Evolutionary conservation across 345 rosid species (phyloP).

Genomic region (Durio zibethinus): DNA sequence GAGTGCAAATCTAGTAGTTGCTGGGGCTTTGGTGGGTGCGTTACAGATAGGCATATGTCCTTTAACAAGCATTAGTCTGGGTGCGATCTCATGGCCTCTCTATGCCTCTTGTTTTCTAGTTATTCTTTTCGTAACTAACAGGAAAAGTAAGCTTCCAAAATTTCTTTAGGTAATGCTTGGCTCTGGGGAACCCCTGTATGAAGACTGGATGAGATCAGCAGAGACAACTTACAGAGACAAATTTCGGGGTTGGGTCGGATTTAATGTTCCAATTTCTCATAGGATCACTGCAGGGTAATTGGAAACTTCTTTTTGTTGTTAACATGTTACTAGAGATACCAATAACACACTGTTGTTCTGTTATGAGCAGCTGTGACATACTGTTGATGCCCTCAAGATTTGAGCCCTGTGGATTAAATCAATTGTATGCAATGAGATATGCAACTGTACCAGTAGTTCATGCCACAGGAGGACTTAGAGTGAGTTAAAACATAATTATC

Average conservation of each 20-base stretch:
- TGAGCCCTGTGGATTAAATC: constrained; percentile 95
- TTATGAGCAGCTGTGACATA: constrained; percentile 80
- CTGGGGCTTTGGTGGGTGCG: neutral
- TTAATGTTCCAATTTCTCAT: constrained; percentile 87
- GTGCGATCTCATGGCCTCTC: neutral
- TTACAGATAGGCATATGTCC: neutral
- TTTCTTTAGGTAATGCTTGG: constrained; percentile 87
- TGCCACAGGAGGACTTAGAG: constrained; percentile 90
- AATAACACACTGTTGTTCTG: constrained; percentile 13
- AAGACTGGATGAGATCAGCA: constrained; percentile 82
- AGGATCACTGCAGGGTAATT: constrained; percentile 91
- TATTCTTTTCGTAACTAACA: neutral
- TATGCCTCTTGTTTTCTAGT: neutral
- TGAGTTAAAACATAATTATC: constrained; percentile 34
- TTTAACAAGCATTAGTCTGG: neutral
- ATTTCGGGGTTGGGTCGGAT: constrained; percentile 97
- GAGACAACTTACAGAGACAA: constrained; percentile 66
- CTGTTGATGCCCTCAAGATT: constrained; percentile 97
- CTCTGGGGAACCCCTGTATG: constrained; percentile 74
- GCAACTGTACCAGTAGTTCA: constrained; percentile 92
- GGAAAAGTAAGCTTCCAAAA: constrained; percentile 7
- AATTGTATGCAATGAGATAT: constrained; percentile 96
- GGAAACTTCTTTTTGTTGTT: constrained; percentile 7
- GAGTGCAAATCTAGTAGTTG: neutral
- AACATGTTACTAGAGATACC: neutral